Evolutionary conservation across 805 yeast species (phyloP), one percentile per base, ranked within the genome.

Genomic region (Yarrowia hollandica): DNA sequence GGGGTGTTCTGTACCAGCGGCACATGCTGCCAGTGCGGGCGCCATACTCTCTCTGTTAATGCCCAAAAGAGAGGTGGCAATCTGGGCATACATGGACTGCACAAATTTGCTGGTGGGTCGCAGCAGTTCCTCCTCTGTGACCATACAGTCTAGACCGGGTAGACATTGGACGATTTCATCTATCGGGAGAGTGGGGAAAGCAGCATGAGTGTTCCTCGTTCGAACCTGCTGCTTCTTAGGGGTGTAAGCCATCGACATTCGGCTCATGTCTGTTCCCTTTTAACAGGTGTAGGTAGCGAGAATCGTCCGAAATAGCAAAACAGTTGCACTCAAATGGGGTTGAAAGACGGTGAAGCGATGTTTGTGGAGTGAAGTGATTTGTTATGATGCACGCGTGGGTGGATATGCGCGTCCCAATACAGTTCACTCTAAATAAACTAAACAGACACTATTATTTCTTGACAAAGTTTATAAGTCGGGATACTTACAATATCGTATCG

Each of bases 31-130:
- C 21, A 52, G 23, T 9, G 58, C 58, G 9, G 58, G 58, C 2
- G 42, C 44, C 42, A 52, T 52, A 12, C 35, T 52, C n/a, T 52
- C 58, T 25, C 58, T n/a, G n/a, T 52, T 52, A 33, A 52, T 52
- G 3, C 44, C 42, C 5, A 52, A 15, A 1, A 52, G 23, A 14
- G 42, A 35, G 8, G 42, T 26, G 35, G 58, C 58, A 7, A 52
- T 35, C 19, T 52, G 58, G 5, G 42, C 58, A 26, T 52, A 52
- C 58, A 52, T 35, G 33, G 58, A 35, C 26, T 52, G 58, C 11
- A 52, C 58, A 35, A 35, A 52, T 15, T 52, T 35, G 42, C 35
- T 9, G 3, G 58, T 12, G 9, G 58, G 58, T 3, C 35, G 23
- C 6, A 52, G 9, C 1, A 52, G 44, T 26, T 52, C 44, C 35